Conservation (phyloP, 768 basidiomycete species). For the Auriscalpium vulgare region DNA sequence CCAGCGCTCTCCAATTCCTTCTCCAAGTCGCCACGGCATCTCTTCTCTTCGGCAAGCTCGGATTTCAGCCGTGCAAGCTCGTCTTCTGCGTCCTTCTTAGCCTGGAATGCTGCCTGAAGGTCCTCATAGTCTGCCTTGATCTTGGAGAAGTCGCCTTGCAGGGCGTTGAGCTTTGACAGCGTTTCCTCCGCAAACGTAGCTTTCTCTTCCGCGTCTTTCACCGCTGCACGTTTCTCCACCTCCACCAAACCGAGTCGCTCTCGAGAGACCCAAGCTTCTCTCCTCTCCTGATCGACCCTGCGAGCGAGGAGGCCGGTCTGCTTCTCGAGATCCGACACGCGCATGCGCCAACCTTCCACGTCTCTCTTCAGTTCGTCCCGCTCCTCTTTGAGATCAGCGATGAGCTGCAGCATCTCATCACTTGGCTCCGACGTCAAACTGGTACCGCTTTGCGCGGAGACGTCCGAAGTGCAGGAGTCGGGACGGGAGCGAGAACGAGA, state of each 20-base stretch:
- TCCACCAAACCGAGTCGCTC: slow-evolving; percentile 61
- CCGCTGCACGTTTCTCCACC: slow-evolving; percentile 54
- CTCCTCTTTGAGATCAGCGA: slow-evolving; percentile 78
- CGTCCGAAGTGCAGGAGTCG: slow-evolving; percentile 43
- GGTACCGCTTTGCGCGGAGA: slow-evolving; percentile 25
- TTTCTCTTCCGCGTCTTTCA: slow-evolving; percentile 31
- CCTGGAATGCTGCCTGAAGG: slow-evolving; percentile 24
- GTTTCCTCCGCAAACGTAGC: slow-evolving; percentile 4
- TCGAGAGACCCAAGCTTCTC: slow-evolving; percentile 79
- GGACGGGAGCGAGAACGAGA: slow-evolving; percentile 29
- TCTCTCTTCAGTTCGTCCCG: slow-evolving; percentile 85
- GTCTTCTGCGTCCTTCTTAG: slow-evolving; percentile 6
- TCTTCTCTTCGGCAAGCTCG: slow-evolving; percentile 33
- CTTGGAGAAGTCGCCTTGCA: slow-evolving; percentile 22
- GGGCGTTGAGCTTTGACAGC: not conserved
- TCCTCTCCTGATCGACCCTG: slow-evolving; percentile 68
- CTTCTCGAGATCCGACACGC: slow-evolving; percentile 72
- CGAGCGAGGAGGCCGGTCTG: slow-evolving; percentile 56
- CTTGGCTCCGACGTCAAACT: slow-evolving; percentile 38
- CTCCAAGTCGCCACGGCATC: slow-evolving; percentile 41
- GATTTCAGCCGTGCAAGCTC: slow-evolving; percentile 21
- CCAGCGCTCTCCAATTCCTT: slow-evolving; percentile 39
- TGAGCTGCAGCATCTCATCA: slow-evolving; percentile 71
- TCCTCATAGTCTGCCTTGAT: slow-evolving; percentile 31
- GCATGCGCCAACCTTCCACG: slow-evolving; percentile 76